A percentile compares a stretch with the other conserved stretches of the same genome.
These are phyloP conservation scores for Myxozyma nipponensis DNA, from an alignment of 805 yeast genomes.

Conservation along the genomic window DNA sequence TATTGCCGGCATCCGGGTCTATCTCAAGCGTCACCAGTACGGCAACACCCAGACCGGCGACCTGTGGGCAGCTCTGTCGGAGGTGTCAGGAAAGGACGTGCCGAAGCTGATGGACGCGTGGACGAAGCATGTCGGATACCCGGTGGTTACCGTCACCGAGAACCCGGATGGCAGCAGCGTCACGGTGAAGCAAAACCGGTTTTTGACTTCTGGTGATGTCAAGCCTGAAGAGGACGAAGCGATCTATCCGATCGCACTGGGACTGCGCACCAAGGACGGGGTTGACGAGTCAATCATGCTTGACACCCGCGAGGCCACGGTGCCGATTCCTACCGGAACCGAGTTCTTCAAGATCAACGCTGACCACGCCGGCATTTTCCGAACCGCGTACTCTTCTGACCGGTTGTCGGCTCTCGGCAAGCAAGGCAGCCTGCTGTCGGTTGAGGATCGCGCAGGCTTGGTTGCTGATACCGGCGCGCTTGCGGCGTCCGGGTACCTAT, in stretches of 20 bases:
- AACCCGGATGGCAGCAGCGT: constrained; percentile 37
- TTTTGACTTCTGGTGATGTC: constrained; percentile 60
- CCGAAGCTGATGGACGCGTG: constrained; percentile 59
- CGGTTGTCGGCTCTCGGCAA: constrained; percentile 52
- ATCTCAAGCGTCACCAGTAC: constrained; percentile 59
- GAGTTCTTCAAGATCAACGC: constrained; percentile 57
- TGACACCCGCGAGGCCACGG: constrained; percentile 46
- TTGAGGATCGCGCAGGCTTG: constrained; percentile 62
- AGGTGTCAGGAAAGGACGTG: constrained; percentile 60
- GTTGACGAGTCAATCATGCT: constrained; percentile 58
- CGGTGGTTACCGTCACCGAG: constrained; percentile 53
- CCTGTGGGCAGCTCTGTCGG: constrained; percentile 64
- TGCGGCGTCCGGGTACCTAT: constrained; percentile 49
- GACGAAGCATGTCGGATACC: constrained; percentile 73
- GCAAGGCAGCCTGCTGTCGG: constrained; percentile 51
- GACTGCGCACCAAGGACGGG: constrained; percentile 52
- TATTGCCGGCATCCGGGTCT: constrained; percentile 66
- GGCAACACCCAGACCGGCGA: constrained; percentile 72
- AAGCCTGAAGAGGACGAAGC: constrained; percentile 54
- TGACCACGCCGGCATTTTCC: constrained; percentile 58
- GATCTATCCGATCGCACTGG: constrained; percentile 54
- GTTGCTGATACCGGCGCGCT: constrained; percentile 58
- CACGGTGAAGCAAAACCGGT: constrained; percentile 54
- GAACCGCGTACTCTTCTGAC: constrained; percentile 51
- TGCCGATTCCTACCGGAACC: constrained; percentile 43